Percentiles rank a stretch among this genome's conserved stretches.
Conservation (phyloP, 345 rosid species). For the Boechera divaricarpa region DNA sequence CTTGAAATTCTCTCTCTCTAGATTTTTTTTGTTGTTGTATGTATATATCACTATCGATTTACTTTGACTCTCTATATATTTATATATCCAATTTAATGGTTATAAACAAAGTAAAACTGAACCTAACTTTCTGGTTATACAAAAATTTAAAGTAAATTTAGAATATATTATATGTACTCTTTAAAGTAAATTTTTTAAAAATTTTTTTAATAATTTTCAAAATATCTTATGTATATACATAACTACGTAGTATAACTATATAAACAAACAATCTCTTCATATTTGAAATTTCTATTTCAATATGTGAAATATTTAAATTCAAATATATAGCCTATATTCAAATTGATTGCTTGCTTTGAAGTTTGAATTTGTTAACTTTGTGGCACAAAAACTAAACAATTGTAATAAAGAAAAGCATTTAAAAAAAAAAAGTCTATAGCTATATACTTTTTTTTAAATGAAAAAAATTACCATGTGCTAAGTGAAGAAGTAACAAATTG, state of each 20-base stretch:
- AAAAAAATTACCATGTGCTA: background rate
- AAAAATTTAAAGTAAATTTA: background rate
- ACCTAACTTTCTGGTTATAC: background rate
- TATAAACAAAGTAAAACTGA: background rate
- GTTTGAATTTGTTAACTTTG: background rate
- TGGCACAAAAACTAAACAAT: background rate
- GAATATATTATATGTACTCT: background rate
- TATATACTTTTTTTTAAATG: too few species aligned
- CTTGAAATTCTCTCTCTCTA: slow-evolving; percentile 3
- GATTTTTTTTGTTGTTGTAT: background rate
- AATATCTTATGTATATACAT: background rate
- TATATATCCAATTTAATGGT: background rate
- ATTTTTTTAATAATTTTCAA: background rate
- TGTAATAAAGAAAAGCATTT: background rate
- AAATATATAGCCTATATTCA: background rate
- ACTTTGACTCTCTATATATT: background rate
- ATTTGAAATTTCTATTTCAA: background rate
- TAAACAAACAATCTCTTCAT: background rate
- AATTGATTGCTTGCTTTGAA: background rate
- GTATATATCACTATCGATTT: background rate
- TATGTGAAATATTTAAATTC: background rate
- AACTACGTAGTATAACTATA: background rate
- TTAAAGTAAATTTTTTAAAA: too few species aligned
- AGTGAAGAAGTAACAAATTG: too few species aligned
- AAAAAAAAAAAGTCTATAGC: background rate